Percentiles rank a stretch among this genome's conserved stretches.
These are phyloP conservation scores for Entomortierella lignicola DNA, from an alignment of 192 early-diverging fungal genomes.

Conservation along the genomic window DNA sequence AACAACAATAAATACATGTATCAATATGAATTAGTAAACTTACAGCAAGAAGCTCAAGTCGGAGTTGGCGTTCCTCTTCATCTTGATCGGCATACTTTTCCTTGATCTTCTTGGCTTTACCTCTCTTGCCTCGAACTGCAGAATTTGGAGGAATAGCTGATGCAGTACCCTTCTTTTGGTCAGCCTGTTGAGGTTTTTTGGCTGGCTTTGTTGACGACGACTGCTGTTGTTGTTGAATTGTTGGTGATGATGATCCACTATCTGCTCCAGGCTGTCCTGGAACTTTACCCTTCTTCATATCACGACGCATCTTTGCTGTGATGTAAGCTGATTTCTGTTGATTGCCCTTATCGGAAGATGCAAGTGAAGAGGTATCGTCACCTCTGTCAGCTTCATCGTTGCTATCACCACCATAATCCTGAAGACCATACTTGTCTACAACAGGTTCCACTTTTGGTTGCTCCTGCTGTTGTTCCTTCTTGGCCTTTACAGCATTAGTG, in stretches of 20 bases:
- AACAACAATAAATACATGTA: background rate
- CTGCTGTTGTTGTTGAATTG: too few relatives aligned
- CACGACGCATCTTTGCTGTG: slow-evolving; percentile 87
- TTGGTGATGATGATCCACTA: slow-evolving; percentile 10
- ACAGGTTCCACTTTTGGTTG: background rate
- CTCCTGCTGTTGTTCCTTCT: slow-evolving; percentile 3
- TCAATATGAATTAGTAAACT: slow-evolving; percentile 19
- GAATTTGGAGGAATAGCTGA: slow-evolving; percentile 31
- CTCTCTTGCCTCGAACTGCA: slow-evolving; percentile 81
- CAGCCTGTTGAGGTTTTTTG: slow-evolving; percentile 17
- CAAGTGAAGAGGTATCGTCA: slow-evolving; percentile 50
- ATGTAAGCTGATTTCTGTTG: slow-evolving; percentile 57
- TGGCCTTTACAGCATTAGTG: slow-evolving; percentile 19
- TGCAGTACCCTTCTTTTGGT: slow-evolving; percentile 25
- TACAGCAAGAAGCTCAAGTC: slow-evolving; percentile 84
- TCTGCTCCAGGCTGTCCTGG: slow-evolving; percentile 24
- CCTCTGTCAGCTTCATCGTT: slow-evolving; percentile 55
- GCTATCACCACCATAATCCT: slow-evolving; percentile 65
- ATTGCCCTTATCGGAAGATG: slow-evolving; percentile 22
- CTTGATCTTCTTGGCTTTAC: slow-evolving; percentile 92
- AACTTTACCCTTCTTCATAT: slow-evolving; percentile 73
- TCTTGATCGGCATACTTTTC: slow-evolving; percentile 96
- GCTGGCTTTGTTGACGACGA: slow-evolving; percentile 43
- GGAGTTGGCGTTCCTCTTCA: slow-evolving; percentile 88
- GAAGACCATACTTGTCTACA: slow-evolving; percentile 63